Base-by-base conservation (phyloP, 129 eudicot species). In the Flaveria sonorensis region DNA sequence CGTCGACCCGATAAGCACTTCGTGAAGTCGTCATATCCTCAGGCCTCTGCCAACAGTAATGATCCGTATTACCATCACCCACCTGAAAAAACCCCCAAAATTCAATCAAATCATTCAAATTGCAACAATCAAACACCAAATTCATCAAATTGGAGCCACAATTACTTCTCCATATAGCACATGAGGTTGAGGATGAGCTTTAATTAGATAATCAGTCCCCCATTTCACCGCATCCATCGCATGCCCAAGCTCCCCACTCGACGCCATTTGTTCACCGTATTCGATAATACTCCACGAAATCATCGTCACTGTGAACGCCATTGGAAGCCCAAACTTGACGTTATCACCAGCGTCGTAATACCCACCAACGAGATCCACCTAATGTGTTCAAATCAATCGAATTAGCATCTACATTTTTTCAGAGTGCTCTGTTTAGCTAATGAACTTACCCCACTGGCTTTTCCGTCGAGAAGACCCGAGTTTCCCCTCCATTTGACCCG, bases 361-460 rank as follows among this genome's bases (percentile, higher is more conserved):
- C 45, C 98, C 98, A 87, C 98, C 98, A 2, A 94, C 98, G 73
- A 94, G 88, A 91, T 94, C 89, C 89, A 94, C 96, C 98, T 94
- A 67, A 82, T 36, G 39, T 51, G 36, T 3, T 1, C 3, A 60
- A 45, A 70, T 43, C 24, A 3, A 43, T 6, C 47, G 1, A 23
- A 20, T 61, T 36, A 62, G n/a, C 1, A 7, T 63, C 0, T 0
- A 59, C 32, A 24, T 12, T 26, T 0, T 0, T 23, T 10, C 2
- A 18, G 21, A 12, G 1, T 11, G 14, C 18, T 26, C 2, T 5
- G 20, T 10, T 28, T 9, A 20, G 13, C 12, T 45, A 10, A 8
- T 8, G 0, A 45, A 75, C 80, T 40, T 89, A 95, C 99, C 82
- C 99, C 99, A 50, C 73, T 86, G 61, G 84, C 73, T 52, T 91